Conservation (phyloP, 176 grass and related monocot species). For the Carex myosuroides region DNA sequence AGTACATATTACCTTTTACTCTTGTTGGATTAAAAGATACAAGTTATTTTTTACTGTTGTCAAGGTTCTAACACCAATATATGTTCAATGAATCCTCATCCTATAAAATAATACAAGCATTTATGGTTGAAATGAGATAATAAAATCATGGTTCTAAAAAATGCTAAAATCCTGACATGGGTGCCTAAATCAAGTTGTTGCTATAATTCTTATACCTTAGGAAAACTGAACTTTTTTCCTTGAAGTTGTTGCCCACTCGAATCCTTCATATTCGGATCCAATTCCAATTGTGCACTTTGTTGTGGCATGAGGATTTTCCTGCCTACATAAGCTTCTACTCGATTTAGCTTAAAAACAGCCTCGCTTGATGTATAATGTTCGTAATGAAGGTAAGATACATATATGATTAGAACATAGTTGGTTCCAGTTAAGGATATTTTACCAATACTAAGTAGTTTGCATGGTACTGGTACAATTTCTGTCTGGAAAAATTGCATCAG, state of each 20-base stretch:
- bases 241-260: slow-evolving; percentile 22
- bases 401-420: background rate
- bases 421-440: background rate
- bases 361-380: background rate
- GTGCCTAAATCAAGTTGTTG: background rate
- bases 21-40: too few species aligned
- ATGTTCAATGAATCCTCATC: too few species aligned
- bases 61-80: too few species aligned
- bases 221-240: slow-evolving; percentile 16
- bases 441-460: background rate
- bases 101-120: background rate
- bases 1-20: too few species aligned
- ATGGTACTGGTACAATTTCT: background rate
- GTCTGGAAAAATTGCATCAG: background rate
- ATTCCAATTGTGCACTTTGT: slow-evolving; percentile 28
- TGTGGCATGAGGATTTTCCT: slow-evolving; percentile 28
- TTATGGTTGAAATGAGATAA: background rate
- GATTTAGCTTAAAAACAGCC: background rate
- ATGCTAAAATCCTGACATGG: background rate
- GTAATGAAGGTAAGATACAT: background rate
- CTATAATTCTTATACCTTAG: slow-evolving; percentile 29
- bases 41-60: too few species aligned
- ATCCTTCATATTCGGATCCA: slow-evolving; percentile 28
- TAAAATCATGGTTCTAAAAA: background rate
- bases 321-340: slow-evolving; percentile 8